Evolutionary conservation across 2,329 filamentous ascomycete species (phyloP), one percentile per base, ranked within the genome.

Genomic region (Pleomassaria siparia): DNA sequence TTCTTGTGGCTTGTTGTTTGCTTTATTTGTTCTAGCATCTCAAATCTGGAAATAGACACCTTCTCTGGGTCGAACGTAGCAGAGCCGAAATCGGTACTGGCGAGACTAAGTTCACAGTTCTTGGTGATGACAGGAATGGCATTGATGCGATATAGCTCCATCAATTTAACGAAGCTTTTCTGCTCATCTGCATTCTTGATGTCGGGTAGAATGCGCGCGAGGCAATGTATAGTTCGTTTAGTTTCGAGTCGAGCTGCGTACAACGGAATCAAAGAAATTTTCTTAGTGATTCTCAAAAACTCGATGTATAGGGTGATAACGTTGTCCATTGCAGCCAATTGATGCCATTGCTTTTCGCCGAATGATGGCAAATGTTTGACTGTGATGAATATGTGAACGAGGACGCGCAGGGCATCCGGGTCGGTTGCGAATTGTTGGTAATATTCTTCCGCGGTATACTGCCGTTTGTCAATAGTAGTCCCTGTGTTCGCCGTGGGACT

Each of bases 251-350:
- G 86, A 8, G 90, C 90, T 53, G 89, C 91, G 69, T 99, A 99
- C 1, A 95, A 76, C 0, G 94, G 91, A 46, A 96, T 87, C 33
- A 94, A 74, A 53, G 92, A 86, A 49, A 87, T 83, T 45, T 94
- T 82, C 26, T 84, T 83, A 13, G 83, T 82, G 39, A 87, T 78
- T 35, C 88, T 84, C 29, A 99, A 74, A 51, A 88, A 85, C 59
- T 88, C 87, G 46, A 95, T 87, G 66, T 97, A 97, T 3, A 83
- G 85, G 1, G 87, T 84, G 43, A 96, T 77, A 39, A 92, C 83
- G 60, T 88, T 89, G 62, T 95, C 87, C 55, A 85, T 80, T 13
- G 59, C 47, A n/a, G 37, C 43, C 78, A 79, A 43, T 45, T 26
- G 55, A 76, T 73, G 6, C 15, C 25, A 26, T 16, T 21, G 16